phyloP scores from a whole-genome alignment of 257 asterid species.

The Osmanthus fragrans region DNA sequence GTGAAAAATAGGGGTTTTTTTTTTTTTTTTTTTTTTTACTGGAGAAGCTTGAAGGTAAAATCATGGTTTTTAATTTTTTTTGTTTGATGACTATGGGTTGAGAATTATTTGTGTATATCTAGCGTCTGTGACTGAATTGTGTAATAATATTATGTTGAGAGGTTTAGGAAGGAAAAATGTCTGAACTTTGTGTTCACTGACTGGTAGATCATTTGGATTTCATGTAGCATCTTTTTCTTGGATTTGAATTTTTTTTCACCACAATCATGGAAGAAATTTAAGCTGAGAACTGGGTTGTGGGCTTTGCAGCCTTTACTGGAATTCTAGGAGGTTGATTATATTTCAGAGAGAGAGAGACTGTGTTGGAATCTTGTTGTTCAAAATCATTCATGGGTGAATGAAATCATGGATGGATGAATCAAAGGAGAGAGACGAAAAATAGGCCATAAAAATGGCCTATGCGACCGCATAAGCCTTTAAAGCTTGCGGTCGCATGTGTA shows the following conservation, averaged over 20 bases:
- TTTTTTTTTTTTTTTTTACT: background rate
- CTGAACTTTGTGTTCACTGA: background rate
- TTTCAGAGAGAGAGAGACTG: background rate
- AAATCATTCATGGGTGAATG: too few species aligned
- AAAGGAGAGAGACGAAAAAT: too few species aligned
- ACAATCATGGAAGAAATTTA: background rate
- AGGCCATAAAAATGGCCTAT: too few species aligned
- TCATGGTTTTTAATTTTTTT: background rate
- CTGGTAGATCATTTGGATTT: background rate
- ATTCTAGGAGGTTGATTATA: background rate
- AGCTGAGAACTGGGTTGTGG: background rate
- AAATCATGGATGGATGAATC: too few species aligned
- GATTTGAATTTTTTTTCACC: background rate
- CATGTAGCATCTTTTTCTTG: background rate
- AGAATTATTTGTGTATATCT: background rate
- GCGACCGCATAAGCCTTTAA: too few species aligned
- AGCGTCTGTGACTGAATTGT: background rate
- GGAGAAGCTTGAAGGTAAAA: background rate
- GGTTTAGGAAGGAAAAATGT: background rate
- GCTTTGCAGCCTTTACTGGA: background rate
- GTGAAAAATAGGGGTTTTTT: too few species aligned
- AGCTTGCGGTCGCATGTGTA: too few species aligned
- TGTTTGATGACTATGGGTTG: background rate
- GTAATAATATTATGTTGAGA: background rate
- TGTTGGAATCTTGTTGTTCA: too few species aligned